Base-by-base conservation (phyloP, 495 filamentous ascomycete species). In the Penicillium psychrofluorescens region DNA sequence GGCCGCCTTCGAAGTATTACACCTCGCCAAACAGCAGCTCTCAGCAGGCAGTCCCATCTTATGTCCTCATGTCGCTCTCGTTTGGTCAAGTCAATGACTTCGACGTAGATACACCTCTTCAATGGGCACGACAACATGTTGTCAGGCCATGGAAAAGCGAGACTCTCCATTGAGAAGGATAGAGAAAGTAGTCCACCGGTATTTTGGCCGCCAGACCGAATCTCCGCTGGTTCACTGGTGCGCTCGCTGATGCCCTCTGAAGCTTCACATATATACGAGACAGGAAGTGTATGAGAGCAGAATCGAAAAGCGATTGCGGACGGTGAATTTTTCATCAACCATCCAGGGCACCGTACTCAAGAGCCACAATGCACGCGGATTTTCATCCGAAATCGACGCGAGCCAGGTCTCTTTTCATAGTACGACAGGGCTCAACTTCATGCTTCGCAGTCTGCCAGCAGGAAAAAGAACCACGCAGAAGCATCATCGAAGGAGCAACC, bases 211-310 rank as follows among this genome's bases (percentile, higher is more conserved):
- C 37, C 46, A 38, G 40, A 38, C 34, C 47, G 44, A 28, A 50
- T 43, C 40, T 48, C 57, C 68, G 59, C 59, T 68, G 46, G 58
- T 58, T 67, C 71, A 75, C 79, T 79, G 72, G 71, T 75, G 64
- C 72, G 75, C 79, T 82, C 79, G 77, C 76, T 78, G 72, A 74
- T 71, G 69, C 67, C 63, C 42, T 53, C 41, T 47, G 35, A 63
- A 50, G 58, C 52, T 49, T 53, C 44, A 53, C 49, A 59, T 44
- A 53, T 38, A 41, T 50, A 45, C 43, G 38, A 49, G 45, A 34
- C 48, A 53, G 29, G 32, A 35, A 29, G 45, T 40, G 22, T 22
- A 22, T 22, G 22, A 22, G 51, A 59, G 54, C 53, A 43, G 33
- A 50, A 45, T 49, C 40, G 40, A 51, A 60, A 46, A 46, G 32